These are phyloP conservation scores for Dictyostelium purpureum DNA, from an alignment of 78 protist species.

Conservation along the genomic window DNA sequence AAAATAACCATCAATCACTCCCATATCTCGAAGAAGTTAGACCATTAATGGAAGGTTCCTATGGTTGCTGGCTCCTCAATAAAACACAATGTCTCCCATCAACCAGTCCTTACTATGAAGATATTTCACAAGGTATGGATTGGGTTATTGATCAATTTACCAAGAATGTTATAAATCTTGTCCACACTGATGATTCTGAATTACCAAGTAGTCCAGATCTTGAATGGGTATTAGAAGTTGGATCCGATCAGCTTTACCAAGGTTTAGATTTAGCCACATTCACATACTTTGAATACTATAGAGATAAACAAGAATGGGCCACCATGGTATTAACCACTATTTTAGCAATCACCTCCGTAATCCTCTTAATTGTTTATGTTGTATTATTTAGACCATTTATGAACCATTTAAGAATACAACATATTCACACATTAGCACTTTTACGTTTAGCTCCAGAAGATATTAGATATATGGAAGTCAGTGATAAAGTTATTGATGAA, in stretches of 20 bases:
- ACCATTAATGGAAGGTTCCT: constrained; percentile 55
- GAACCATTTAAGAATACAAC: constrained; percentile 43
- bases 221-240: constrained; percentile 8
- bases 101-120: neutral
- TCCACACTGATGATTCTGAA: neutral
- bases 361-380: neutral
- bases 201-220: constrained; percentile 2
- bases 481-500: constrained; percentile 43
- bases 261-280: constrained; percentile 42
- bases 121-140: constrained; percentile 28
- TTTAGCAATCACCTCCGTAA: neutral
- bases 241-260: neutral
- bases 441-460: constrained; percentile 50
- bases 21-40: neutral
- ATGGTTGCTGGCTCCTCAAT: constrained; percentile 20
- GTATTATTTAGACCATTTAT: constrained; percentile 42
- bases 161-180: neutral
- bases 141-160: constrained; percentile 20
- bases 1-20: constrained; percentile 37
- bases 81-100: neutral
- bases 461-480: constrained; percentile 33
- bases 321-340: neutral
- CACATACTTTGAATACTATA: constrained; percentile 11
- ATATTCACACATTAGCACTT: constrained; percentile 50
- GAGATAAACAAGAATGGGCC: neutral